Conservation (phyloP, 2,329 filamentous ascomycete genomes). For the Neonectria neomacrospora region DNA sequence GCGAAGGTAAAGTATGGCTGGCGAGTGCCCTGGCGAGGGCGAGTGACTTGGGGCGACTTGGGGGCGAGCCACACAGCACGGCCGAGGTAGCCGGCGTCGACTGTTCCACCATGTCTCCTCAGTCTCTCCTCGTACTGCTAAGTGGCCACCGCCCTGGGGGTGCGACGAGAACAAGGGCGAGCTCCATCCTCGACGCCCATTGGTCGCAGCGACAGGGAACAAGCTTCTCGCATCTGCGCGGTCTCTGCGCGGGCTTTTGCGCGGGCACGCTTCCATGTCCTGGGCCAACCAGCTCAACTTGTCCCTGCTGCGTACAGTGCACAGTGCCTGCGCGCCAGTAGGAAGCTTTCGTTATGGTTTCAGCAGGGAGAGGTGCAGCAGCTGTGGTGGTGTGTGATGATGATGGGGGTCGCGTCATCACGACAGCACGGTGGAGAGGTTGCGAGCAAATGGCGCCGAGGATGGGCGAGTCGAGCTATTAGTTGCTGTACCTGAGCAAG, state of each 20-base stretch:
- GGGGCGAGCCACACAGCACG: slow-evolving; percentile 31
- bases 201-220: slow-evolving; percentile 31
- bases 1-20: neutral
- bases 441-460: slow-evolving; percentile 4
- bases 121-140: neutral
- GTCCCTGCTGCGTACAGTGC: slow-evolving; percentile 7
- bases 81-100: slow-evolving; percentile 28
- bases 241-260: neutral
- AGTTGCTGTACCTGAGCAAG: neutral
- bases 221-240: slow-evolving; percentile 29
- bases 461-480: slow-evolving; percentile 1
- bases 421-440: slow-evolving; percentile 13
- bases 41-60: slow-evolving; percentile 7
- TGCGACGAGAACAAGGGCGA: slow-evolving; percentile 23
- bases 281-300: slow-evolving; percentile 30
- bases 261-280: slow-evolving; percentile 19
- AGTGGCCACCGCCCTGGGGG: slow-evolving; percentile 26
- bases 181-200: slow-evolving; percentile 25
- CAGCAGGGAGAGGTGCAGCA: slow-evolving; percentile 31
- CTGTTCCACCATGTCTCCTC: slow-evolving; percentile 9
- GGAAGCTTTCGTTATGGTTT: slow-evolving; percentile 39
- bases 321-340: slow-evolving; percentile 27
- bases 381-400: slow-evolving; percentile 35
- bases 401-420: slow-evolving; percentile 38
- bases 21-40: no score